Conservation (phyloP, 2,329 filamentous ascomycete species). For the Venturia asperata region DNA sequence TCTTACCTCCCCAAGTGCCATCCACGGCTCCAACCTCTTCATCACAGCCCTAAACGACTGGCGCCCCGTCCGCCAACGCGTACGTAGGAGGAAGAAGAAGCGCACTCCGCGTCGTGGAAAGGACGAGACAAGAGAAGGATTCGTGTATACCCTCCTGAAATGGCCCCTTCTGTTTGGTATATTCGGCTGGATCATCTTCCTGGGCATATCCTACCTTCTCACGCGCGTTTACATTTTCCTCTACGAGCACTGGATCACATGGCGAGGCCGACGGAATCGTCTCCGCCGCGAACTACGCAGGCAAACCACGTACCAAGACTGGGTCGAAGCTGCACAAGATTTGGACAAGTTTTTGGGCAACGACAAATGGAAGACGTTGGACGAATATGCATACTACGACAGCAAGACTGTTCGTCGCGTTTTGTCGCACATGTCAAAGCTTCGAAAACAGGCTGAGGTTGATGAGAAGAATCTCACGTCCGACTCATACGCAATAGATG, state of each 20-base stretch:
- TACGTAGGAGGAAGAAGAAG: conserved; percentile 43
- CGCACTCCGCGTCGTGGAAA: conserved; percentile 45
- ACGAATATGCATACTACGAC: conserved; percentile 75
- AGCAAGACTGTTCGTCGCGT: conserved; percentile 73
- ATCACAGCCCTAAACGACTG: conserved; percentile 94
- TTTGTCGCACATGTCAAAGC: conserved; percentile 63
- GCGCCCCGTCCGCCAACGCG: conserved; percentile 74
- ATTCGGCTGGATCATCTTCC: conserved; percentile 67
- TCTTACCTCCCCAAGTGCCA: conserved; percentile 38
- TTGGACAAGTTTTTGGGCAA: conserved; percentile 78
- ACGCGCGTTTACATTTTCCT: conserved; percentile 84
- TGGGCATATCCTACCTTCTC: conserved; percentile 67
- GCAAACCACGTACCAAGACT: conserved; percentile 71
- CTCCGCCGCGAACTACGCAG: conserved; percentile 64
- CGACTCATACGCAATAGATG: conserved; percentile 53
- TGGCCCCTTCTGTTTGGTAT: conserved; percentile 84
- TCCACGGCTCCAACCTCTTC: conserved; percentile 44
- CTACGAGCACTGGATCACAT: conserved; percentile 87
- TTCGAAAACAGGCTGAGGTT: conserved; percentile 47
- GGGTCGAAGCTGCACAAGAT: conserved; percentile 70
- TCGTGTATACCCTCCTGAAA: conserved; percentile 81
- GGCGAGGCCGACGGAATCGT: conserved; percentile 70
- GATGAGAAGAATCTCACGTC: conserved; percentile 47
- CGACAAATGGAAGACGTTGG: conserved; percentile 69
- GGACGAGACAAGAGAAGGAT: conserved; percentile 92